phyloP scores from a whole-genome alignment of 345 rosid species.

The Anacardium occidentale region DNA sequence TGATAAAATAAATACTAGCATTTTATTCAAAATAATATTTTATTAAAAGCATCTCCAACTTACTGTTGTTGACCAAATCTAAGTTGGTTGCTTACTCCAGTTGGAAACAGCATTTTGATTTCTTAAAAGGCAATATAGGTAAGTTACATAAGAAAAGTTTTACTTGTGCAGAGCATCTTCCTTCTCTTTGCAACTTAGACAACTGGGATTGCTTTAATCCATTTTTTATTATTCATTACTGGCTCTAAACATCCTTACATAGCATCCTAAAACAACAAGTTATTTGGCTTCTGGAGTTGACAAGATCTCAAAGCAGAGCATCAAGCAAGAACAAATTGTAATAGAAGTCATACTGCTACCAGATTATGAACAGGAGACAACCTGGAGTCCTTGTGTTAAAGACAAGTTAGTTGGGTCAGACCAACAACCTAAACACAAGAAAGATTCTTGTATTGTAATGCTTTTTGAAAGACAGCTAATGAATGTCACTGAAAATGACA shows the following conservation, averaged over 20 bases:
- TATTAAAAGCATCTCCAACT: too few species aligned
- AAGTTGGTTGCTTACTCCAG: background rate
- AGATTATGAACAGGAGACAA: background rate
- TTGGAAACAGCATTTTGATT: background rate
- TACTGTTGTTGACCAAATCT: background rate
- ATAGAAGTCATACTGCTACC: background rate
- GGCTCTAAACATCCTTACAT: background rate
- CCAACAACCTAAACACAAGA: background rate
- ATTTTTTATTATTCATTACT: background rate
- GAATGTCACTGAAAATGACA: background rate
- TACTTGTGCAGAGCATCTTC: background rate
- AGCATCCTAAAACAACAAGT: background rate
- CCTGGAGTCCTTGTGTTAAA: background rate
- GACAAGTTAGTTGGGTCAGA: background rate
- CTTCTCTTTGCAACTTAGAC: background rate
- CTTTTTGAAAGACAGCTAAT: background rate
- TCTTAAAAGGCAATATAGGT: background rate
- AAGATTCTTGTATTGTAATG: background rate
- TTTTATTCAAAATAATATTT: too few species aligned
- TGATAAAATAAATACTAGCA: too few species aligned
- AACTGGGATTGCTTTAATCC: too few species aligned
- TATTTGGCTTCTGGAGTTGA: slow-evolving; percentile 24
- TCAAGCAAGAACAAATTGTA: slow-evolving; percentile 32
- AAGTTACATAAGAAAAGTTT: background rate
- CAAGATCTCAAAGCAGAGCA: slow-evolving; percentile 43